A percentile compares a stretch with the other conserved stretches of the same genome.
phyloP scores from a whole-genome alignment of 176 grass and related monocot genomes.

The Juncus inflexus region DNA sequence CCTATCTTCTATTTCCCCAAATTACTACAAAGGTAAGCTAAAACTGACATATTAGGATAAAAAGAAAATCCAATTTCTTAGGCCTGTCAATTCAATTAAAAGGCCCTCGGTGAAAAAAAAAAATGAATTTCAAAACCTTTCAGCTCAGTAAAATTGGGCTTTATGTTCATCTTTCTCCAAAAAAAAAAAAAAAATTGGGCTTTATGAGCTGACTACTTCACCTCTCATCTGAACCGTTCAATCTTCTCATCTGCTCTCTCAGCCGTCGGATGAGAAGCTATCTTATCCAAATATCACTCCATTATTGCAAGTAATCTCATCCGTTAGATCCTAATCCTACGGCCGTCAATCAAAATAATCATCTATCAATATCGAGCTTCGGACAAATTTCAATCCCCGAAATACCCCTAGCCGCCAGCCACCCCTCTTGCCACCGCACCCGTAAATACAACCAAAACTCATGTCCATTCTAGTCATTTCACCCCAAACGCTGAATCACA shows the following conservation, averaged over 20 bases:
- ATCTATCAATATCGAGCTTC: constrained; percentile 13
- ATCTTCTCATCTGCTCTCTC: neutral
- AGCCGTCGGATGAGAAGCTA: constrained; percentile 7
- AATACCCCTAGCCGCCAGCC: constrained; percentile 15
- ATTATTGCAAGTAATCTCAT: neutral
- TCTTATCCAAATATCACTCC: constrained; percentile 12
- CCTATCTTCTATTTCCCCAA: too few relatives aligned
- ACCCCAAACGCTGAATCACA: neutral
- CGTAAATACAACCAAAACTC: constrained; percentile 8
- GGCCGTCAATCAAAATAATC: neutral
- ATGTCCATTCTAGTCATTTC: constrained; percentile 18
- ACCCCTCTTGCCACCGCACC: neutral
- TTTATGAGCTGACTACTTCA: neutral
- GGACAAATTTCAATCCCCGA: neutral
- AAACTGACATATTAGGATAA: too few relatives aligned
- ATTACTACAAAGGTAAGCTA: too few relatives aligned
- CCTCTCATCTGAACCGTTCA: constrained; percentile 22
- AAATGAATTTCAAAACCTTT: too few relatives aligned
- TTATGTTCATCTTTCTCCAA: neutral
- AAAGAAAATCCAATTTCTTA: too few relatives aligned
- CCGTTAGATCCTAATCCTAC: constrained; percentile 1
- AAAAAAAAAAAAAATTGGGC: neutral
- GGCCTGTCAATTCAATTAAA: too few relatives aligned
- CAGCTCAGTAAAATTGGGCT: neutral
- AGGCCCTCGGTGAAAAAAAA: too few relatives aligned